Conservation (phyloP, 306 rosid genomes). For the Herpetospermum pedunculosum region DNA sequence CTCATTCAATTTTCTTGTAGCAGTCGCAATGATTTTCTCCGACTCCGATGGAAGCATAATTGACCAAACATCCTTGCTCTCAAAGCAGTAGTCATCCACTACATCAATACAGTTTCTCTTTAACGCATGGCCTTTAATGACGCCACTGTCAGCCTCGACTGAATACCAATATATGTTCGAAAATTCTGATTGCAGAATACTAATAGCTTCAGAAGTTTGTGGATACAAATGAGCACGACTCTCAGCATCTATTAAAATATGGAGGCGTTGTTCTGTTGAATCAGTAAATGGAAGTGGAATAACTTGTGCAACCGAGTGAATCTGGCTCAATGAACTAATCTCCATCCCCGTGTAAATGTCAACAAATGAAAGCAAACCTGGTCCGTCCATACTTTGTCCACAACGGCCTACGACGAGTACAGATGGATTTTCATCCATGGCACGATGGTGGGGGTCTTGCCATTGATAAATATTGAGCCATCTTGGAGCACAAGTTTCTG, state of each 20-base stretch:
- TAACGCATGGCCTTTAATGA: slow-evolving; percentile 77
- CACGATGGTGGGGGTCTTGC: slow-evolving; percentile 97
- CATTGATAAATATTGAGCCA: slow-evolving; percentile 86
- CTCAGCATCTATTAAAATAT: slow-evolving; percentile 56
- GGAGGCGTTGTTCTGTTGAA: slow-evolving; percentile 83
- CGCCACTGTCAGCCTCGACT: slow-evolving; percentile 59
- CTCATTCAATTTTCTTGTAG: slow-evolving; percentile 67
- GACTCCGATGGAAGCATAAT: slow-evolving; percentile 82
- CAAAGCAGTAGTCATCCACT: slow-evolving; percentile 62
- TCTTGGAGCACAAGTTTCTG: slow-evolving; percentile 57
- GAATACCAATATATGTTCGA: slow-evolving; percentile 92
- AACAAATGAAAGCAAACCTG: slow-evolving; percentile 69
- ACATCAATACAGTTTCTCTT: slow-evolving; percentile 47
- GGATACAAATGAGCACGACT: slow-evolving; percentile 68
- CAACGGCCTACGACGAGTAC: slow-evolving; percentile 71
- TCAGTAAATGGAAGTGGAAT: slow-evolving; percentile 81
- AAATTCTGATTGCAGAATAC: slow-evolving; percentile 53
- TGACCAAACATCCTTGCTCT: slow-evolving; percentile 74
- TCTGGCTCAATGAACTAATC: slow-evolving; percentile 35
- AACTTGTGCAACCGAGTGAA: slow-evolving; percentile 55
- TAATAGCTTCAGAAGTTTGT: slow-evolving; percentile 65
- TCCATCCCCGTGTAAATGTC: slow-evolving; percentile 76
- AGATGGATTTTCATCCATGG: slow-evolving; percentile 88
- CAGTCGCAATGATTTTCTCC: slow-evolving; percentile 76
- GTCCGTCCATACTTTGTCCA: slow-evolving; percentile 45